Base-by-base conservation (phyloP, 169 alveolate genomes). In the Blepharisma undulans region DNA sequence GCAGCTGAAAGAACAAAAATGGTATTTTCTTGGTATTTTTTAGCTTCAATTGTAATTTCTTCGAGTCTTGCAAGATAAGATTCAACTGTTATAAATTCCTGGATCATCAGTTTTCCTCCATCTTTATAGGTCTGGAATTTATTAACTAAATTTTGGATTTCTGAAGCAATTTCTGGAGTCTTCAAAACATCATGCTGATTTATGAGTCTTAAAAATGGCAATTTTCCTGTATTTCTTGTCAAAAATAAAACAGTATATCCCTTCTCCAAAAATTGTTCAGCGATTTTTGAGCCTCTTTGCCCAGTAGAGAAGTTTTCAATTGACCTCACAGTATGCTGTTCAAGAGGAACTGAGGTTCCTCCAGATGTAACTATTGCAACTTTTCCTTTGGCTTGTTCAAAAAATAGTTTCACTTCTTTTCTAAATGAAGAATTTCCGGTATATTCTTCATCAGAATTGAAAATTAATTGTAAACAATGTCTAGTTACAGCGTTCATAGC, bases 271-370 rank as follows among this genome's bases (percentile, higher is more conserved):
- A 97, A 97, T 25, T 95, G 93, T 86, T 97, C 98, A 61, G 98
- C 95, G 30, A 95, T 92, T 25, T 79, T 79, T 30, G 98, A 95
- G 61, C 99, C 99, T 86, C 98, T 94, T 87, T 89, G 76, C 12
- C 98, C 98, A 19, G 98, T 97, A 60, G 98, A 96, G 90, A 98
- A 96, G 61, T 98, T 98, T 74, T 98, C 98, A n/a, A 98, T 93
- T 16, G 95, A 92, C 87, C 98, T 92, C 2, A 98, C 98, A 48
- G 96, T 93, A 27, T 94, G 96, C 77, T 93, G 95, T 87, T 98
- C 98, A 34, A 98, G 86, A n/a, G 98, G 98, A 21, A 97, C 98
- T 76, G 96, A 95, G 2, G 99, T 97, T 8, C 99, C 98, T 25
- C 99, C 99, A n/a, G 98, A 96, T 2, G 98, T 97, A 3, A 98